These are phyloP conservation scores for Daedalea quercina DNA, from an alignment of 768 basidiomycete species.

Conservation along the genomic window DNA sequence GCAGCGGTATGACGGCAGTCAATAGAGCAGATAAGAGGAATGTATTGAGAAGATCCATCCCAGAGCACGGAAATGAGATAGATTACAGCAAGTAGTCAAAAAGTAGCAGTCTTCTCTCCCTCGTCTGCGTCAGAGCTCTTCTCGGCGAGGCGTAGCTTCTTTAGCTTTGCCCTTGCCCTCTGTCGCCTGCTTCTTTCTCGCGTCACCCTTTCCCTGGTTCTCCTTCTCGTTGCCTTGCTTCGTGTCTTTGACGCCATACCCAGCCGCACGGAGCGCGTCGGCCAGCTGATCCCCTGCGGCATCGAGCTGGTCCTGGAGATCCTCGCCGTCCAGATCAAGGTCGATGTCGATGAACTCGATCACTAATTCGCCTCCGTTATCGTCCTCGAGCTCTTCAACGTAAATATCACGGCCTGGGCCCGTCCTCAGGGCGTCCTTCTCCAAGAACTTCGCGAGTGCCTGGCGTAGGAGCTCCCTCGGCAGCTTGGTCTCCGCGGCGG, in stretches of 20 bases:
- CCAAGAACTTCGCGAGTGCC: slow-evolving; percentile 18
- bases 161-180: slow-evolving; percentile 1
- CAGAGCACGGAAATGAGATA: background rate
- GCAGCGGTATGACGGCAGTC: background rate
- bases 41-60: background rate
- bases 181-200: slow-evolving; percentile 4
- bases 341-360: slow-evolving; percentile 18
- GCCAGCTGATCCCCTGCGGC: slow-evolving; percentile 7
- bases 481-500: background rate
- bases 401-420: slow-evolving; percentile 9
- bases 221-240: slow-evolving; percentile 4
- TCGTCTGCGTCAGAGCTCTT: slow-evolving; percentile 21
- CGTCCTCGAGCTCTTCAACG: slow-evolving; percentile 16
- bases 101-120: background rate
- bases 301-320: slow-evolving; percentile 14
- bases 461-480: slow-evolving; percentile 10
- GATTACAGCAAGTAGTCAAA: background rate
- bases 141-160: slow-evolving; percentile 11
- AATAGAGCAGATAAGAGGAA: background rate
- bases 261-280: slow-evolving; percentile 16
- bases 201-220: slow-evolving; percentile 6
- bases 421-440: slow-evolving; percentile 7
- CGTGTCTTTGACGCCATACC: slow-evolving; percentile 10
- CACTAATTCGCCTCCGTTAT: slow-evolving; percentile 18
- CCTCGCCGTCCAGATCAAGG: slow-evolving; percentile 36